Percentiles rank a stretch among this genome's conserved stretches.
phyloP scores from a whole-genome alignment of 176 grass and related monocot genomes.

The Carex littledalei region DNA sequence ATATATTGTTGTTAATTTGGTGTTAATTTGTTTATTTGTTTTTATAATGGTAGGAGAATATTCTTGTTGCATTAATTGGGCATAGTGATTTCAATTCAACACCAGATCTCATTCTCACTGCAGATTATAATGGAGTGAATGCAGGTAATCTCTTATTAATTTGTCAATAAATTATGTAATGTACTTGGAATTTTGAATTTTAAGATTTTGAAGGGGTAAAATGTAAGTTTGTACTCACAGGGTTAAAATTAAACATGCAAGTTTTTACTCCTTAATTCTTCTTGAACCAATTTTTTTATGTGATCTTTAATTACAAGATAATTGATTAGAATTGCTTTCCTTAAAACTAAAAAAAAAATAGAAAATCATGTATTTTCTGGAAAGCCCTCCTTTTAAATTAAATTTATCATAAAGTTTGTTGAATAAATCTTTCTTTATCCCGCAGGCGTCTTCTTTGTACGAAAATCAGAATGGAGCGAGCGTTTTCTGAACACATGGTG shows the following conservation, averaged over 20 bases:
- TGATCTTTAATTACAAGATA: too few relatives aligned
- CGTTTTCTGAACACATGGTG: conserved; percentile 70
- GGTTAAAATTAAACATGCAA: too few relatives aligned
- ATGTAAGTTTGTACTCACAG: background rate
- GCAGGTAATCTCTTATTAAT: conserved; percentile 35
- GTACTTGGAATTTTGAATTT: background rate
- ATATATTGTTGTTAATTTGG: too few relatives aligned
- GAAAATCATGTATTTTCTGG: too few relatives aligned
- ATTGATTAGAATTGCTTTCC: too few relatives aligned
- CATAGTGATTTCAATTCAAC: conserved; percentile 37
- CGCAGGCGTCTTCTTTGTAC: conserved; percentile 70
- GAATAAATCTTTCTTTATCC: background rate
- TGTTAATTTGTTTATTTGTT: background rate
- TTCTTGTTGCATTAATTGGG: conserved; percentile 36
- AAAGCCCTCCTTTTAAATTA: background rate
- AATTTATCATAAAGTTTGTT: too few relatives aligned
- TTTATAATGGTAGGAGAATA: conserved; percentile 13
- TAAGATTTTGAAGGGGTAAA: background rate
- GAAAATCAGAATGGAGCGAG: conserved; percentile 65
- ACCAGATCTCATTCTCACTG: conserved; percentile 66
- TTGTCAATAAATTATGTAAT: background rate
- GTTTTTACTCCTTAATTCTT: too few relatives aligned
- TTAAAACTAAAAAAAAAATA: too few relatives aligned
- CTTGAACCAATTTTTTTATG: too few relatives aligned
- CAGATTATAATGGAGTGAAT: conserved; percentile 77